Conservation (phyloP, 352 stramenopile genomes). For the Phytopythium litorale region DNA sequence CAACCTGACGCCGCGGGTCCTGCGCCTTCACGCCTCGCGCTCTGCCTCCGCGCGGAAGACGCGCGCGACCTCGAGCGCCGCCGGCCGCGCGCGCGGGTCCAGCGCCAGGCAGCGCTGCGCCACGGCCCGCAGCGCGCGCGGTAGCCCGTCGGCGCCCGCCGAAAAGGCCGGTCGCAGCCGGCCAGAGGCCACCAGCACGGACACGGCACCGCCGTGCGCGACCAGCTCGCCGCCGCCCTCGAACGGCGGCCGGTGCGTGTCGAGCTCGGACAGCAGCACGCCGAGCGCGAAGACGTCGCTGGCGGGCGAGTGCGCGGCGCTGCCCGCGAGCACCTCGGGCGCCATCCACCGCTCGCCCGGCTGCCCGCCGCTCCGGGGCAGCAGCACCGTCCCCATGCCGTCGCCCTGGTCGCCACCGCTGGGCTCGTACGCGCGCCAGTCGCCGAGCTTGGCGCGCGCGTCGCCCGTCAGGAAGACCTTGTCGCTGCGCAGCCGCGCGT, state of each 20-base stretch:
- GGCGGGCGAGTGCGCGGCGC: slow-evolving; percentile 20
- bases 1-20: neutral
- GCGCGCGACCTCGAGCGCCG: neutral
- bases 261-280: slow-evolving; percentile 32
- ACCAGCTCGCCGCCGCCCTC: slow-evolving; percentile 13
- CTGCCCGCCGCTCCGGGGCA: neutral
- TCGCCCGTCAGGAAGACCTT: slow-evolving; percentile 37
- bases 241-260: slow-evolving; percentile 30
- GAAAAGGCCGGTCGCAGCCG: slow-evolving; percentile 25
- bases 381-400: slow-evolving; percentile 4
- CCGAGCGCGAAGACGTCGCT: slow-evolving; percentile 36
- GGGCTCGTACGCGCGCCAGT: slow-evolving; percentile 27
- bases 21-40: neutral
- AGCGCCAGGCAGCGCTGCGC: slow-evolving; percentile 24
- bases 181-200: slow-evolving; percentile 23
- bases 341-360: slow-evolving; percentile 22
- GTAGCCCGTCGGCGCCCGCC: slow-evolving; percentile 5
- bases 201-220: slow-evolving; percentile 18
- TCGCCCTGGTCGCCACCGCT: slow-evolving; percentile 9
- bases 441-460: slow-evolving; percentile 31
- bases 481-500: slow-evolving; percentile 39
- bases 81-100: slow-evolving; percentile 3
- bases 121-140: slow-evolving; percentile 18
- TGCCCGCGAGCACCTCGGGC: slow-evolving; percentile 24
- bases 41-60: neutral